Evolutionary conservation across 371 early-diverging fungal genomes (phyloP).

Genomic region (Coemansia sp.): DNA sequence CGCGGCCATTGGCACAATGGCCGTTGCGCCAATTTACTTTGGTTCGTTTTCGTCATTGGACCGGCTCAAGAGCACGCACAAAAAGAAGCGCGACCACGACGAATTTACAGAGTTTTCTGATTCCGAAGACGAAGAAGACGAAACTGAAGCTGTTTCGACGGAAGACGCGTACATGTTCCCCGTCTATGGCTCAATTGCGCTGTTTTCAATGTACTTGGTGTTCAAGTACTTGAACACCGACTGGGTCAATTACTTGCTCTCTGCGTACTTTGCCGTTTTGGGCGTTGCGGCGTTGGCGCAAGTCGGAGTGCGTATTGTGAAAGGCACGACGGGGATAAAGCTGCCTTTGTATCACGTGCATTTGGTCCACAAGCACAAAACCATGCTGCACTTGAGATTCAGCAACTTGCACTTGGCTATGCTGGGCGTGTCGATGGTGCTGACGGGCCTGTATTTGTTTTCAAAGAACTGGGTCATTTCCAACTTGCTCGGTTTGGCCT

Average conservation of each 20-base stretch:
- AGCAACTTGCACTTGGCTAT: conserved; percentile 69
- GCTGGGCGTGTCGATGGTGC: conserved; percentile 57
- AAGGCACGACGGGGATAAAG: conserved; percentile 56
- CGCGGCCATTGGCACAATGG: conserved; percentile 84
- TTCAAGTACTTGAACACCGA: conserved; percentile 82
- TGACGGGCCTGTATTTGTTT: conserved; percentile 75
- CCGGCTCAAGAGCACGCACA: conserved; percentile 66
- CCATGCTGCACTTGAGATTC: conserved; percentile 57
- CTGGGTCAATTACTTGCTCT: conserved; percentile 80
- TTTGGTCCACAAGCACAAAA: conserved; percentile 70
- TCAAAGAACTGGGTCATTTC: conserved; percentile 91
- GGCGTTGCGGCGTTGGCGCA: conserved; percentile 78
- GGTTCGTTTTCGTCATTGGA: conserved; percentile 79
- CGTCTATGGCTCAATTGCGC: conserved; percentile 78
- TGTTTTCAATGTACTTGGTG: conserved; percentile 82
- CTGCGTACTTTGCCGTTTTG: conserved; percentile 82
- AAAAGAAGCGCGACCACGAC: conserved; percentile 43
- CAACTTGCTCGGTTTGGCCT: conserved; percentile 86
- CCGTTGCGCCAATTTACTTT: conserved; percentile 80
- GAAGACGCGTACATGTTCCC: conserved; percentile 94
- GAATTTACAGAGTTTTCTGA: conserved; percentile 56
- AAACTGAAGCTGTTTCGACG: conserved; percentile 74
- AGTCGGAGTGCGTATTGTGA: conserved; percentile 57
- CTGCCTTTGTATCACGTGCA: conserved; percentile 68
- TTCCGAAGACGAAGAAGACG: conserved; percentile 59